phyloP scores from a whole-genome alignment of 768 basidiomycete genomes.

The Podaxis sp. region DNA sequence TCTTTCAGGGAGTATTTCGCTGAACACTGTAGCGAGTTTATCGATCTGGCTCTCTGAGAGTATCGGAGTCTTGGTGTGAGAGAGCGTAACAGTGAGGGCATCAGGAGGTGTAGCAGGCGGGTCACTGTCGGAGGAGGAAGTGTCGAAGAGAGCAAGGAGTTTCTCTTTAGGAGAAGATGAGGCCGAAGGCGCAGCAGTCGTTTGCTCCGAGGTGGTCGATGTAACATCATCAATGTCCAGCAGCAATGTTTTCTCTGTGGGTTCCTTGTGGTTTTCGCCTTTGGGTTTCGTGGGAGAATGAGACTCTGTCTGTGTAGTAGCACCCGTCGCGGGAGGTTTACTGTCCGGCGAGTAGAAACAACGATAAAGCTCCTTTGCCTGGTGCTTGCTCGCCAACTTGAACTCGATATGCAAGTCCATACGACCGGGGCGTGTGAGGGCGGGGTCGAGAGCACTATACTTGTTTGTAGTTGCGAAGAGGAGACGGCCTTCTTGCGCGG shows the following conservation, averaged over 20 bases:
- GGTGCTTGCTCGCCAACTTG: slow-evolving; percentile 67
- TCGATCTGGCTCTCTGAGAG: slow-evolving; percentile 40
- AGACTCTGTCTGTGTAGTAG: slow-evolving; percentile 17
- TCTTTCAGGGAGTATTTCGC: slow-evolving; percentile 47
- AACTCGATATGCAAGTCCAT: slow-evolving; percentile 83
- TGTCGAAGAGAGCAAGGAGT: neutral
- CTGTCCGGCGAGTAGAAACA: slow-evolving; percentile 61
- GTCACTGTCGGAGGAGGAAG: neutral
- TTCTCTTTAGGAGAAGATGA: neutral
- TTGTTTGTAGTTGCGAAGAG: slow-evolving; percentile 78
- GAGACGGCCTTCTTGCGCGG: slow-evolving; percentile 47
- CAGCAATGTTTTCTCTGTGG: slow-evolving; percentile 1
- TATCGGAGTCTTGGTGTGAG: slow-evolving; percentile 32
- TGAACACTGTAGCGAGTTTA: slow-evolving; percentile 56
- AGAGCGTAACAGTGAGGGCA: slow-evolving; percentile 26
- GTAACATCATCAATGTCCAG: neutral
- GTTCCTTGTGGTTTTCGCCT: slow-evolving; percentile 12
- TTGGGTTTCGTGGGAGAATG: neutral
- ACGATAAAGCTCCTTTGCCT: slow-evolving; percentile 63
- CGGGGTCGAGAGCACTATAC: slow-evolving; percentile 67
- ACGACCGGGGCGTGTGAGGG: slow-evolving; percentile 74
- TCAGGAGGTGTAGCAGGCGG: neutral
- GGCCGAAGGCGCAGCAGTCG: neutral
- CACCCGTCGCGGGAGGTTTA: slow-evolving; percentile 21
- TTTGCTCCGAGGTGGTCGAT: neutral